A percentile compares a stretch with the other conserved stretches of the same genome.
phyloP scores from a whole-genome alignment of 495 filamentous ascomycete genomes.

The Trichoderma erinaceum region DNA sequence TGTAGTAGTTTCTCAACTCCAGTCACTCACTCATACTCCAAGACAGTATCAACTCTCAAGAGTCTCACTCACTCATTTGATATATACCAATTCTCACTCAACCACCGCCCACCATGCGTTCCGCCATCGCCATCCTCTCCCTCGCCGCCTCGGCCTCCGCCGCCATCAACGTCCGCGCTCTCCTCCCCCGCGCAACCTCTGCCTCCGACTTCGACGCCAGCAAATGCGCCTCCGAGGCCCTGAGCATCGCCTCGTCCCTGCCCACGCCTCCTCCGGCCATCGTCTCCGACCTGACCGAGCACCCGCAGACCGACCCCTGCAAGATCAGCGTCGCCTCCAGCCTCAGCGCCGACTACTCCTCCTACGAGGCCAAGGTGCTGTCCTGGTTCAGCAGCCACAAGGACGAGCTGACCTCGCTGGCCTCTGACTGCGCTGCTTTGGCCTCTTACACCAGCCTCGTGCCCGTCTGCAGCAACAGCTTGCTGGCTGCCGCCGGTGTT shows the following conservation, averaged over 20 bases:
- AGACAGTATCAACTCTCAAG: not conserved
- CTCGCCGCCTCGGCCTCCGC: not conserved
- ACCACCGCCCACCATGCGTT: not conserved
- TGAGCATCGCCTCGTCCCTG: not conserved
- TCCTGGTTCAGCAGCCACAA: slow-evolving; percentile 19
- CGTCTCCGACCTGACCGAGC: slow-evolving; percentile 5
- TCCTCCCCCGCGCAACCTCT: not conserved
- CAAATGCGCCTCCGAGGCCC: slow-evolving; percentile 11
- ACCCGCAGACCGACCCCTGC: slow-evolving; percentile 19
- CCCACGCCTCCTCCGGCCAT: slow-evolving; percentile 19
- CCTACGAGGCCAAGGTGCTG: slow-evolving; percentile 19
- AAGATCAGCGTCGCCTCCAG: slow-evolving; percentile 14
- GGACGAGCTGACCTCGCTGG: slow-evolving; percentile 16
- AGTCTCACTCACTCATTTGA: not conserved
- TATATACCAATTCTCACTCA: not conserved
- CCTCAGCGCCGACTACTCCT: slow-evolving; percentile 15
- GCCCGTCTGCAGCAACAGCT: slow-evolving; percentile 17
- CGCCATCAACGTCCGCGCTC: not conserved
- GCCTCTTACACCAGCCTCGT: slow-evolving; percentile 11
- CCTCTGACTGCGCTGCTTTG: slow-evolving; percentile 18
- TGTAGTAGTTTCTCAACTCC: too few species aligned
- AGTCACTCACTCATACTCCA: too few species aligned
- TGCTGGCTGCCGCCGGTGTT: not conserved
- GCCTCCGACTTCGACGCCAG: not conserved
- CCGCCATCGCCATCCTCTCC: not conserved